These are phyloP conservation scores for Hypoxylon sp. DNA, from an alignment of 2,329 filamentous ascomycete genomes.

Conservation along the genomic window DNA sequence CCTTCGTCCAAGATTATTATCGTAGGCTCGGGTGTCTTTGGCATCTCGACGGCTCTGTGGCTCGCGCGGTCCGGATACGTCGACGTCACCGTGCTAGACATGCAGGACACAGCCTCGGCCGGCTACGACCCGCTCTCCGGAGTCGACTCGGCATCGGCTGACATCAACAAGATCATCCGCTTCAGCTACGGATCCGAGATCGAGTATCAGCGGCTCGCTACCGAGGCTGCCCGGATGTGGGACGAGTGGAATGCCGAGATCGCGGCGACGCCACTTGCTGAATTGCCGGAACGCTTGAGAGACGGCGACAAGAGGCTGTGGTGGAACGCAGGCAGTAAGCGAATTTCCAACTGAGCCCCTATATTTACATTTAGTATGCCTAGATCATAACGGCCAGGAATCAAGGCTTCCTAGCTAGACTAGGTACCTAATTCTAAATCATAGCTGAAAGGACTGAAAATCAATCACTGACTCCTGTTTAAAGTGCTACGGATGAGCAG, in stretches of 20 bases:
- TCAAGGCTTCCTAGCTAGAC: not conserved
- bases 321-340: conserved; percentile 34
- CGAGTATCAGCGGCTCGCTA: conserved; percentile 55
- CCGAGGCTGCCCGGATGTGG: conserved; percentile 54
- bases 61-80: conserved; percentile 54
- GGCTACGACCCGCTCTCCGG: conserved; percentile 53
- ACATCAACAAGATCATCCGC: conserved; percentile 56
- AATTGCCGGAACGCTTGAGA: conserved; percentile 30
- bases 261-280: conserved; percentile 24
- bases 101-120: conserved; percentile 51
- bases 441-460: not conserved
- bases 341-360: not conserved
- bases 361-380: no score
- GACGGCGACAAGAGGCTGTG: conserved; percentile 33
- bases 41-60: conserved; percentile 53
- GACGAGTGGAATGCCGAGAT: conserved; percentile 55
- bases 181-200: conserved; percentile 52
- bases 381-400: no score
- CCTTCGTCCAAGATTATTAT: conserved; percentile 46
- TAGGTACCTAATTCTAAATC: not conserved
- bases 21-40: conserved; percentile 53
- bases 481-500: conserved; percentile 39
- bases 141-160: conserved; percentile 46
- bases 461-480: not conserved
- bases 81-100: conserved; percentile 58